These are phyloP conservation scores for Trifolium subterraneum DNA, from an alignment of 306 rosid species.

Conservation along the genomic window DNA sequence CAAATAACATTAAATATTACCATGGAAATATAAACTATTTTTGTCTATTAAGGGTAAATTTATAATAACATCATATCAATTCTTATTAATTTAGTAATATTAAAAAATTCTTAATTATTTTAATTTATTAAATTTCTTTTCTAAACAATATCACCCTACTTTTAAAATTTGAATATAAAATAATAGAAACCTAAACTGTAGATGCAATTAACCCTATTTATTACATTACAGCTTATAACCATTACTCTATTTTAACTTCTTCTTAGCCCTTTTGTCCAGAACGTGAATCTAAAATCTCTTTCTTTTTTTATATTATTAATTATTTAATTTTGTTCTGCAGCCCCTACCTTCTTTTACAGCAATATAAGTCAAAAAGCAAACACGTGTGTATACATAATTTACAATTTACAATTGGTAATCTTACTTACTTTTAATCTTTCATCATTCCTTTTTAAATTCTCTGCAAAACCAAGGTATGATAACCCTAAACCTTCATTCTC, in stretches of 20 bases:
- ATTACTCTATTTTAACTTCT: no score
- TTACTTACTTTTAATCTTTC: not conserved
- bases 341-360: not conserved
- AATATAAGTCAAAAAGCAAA: conserved; percentile 7
- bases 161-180: not conserved
- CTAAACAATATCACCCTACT: no score
- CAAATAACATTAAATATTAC: no score
- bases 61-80: no score
- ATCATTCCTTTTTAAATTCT: not conserved
- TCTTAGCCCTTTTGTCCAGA: not conserved
- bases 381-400: not conserved
- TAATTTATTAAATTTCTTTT: no score
- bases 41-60: no score
- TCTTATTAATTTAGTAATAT: no score
- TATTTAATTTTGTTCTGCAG: not conserved
- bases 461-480: not conserved
- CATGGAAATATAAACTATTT: no score
- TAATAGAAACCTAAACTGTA: not conserved
- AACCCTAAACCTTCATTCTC: not conserved
- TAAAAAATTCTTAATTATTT: no score
- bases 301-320: not conserved
- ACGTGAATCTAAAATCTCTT: not conserved
- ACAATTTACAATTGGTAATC: not conserved
- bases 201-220: not conserved
- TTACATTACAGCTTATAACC: no score